These are phyloP conservation scores for Steccherinum ochraceum DNA, from an alignment of 768 basidiomycete genomes.

Conservation along the genomic window DNA sequence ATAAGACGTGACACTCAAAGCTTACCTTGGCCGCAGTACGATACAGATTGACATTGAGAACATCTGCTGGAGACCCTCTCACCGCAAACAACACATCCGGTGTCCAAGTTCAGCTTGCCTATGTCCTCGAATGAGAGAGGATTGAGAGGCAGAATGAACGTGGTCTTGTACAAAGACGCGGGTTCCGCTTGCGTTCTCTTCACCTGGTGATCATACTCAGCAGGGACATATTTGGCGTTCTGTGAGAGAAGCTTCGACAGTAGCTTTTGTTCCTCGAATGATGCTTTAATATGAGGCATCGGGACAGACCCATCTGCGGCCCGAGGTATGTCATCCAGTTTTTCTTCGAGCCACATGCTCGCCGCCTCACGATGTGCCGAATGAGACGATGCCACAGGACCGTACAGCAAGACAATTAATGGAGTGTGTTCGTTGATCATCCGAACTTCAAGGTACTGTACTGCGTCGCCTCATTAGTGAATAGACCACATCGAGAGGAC, in stretches of 20 bases:
- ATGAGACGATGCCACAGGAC: too few relatives aligned
- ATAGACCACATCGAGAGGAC: too few relatives aligned
- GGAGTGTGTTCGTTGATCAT: slow-evolving; percentile 12
- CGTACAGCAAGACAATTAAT: slow-evolving; percentile 11
- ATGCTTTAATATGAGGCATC: slow-evolving; percentile 6
- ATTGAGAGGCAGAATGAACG: slow-evolving; percentile 33
- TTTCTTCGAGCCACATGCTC: too few relatives aligned
- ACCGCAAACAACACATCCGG: slow-evolving; percentile 36
- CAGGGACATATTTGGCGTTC: slow-evolving; percentile 26
- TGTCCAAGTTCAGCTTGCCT: slow-evolving; percentile 27
- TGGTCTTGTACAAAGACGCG: slow-evolving; percentile 19
- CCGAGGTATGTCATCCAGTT: too few relatives aligned
- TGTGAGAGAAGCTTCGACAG: slow-evolving; percentile 25
- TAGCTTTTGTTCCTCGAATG: slow-evolving; percentile 27
- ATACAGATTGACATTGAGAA: slow-evolving; percentile 26
- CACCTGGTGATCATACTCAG: slow-evolving; percentile 22
- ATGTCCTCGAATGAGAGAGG: slow-evolving; percentile 29
- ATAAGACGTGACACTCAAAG: background rate
- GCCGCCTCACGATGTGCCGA: too few relatives aligned
- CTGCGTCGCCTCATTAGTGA: too few relatives aligned
- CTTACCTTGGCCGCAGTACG: slow-evolving; percentile 32
- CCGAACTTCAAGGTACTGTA: slow-evolving; percentile 9
- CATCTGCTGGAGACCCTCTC: slow-evolving; percentile 28
- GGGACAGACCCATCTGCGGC: too few relatives aligned
- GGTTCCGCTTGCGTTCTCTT: slow-evolving; percentile 16